Evolutionary conservation across 1,284 basidiomycete species (phyloP), one percentile per base, ranked within the genome.

Genomic region (Afroboletus lepidellus): DNA sequence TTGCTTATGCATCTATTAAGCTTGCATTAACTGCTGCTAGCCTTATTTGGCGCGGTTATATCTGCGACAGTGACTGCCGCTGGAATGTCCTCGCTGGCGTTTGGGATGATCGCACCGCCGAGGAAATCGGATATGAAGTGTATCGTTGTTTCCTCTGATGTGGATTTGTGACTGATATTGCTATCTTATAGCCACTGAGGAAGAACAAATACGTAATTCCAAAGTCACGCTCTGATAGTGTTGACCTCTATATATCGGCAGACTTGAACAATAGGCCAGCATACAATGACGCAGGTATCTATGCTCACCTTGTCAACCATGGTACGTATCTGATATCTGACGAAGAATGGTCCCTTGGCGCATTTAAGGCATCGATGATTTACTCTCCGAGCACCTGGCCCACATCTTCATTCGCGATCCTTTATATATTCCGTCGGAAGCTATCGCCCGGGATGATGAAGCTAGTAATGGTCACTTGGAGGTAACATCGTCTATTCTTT

Each of bases 401-500:
- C 96, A 99, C 71, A 75, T 99, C 41, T 99, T 98, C 74, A 98
- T 99, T 67, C 92, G 97, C 9, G 97, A 99, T 67, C 97, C 97
- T 32, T 77, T 99, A 41, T 95, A 98, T 32, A 80, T 98, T 50
- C 99, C 98, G 67, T 90, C 88, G 37, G 97, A 99, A 73, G 93
- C 88, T 12, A 85, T 99, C 52, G 80, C 97, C 61, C 94, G 96
- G 71, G 92, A 98, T 69, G 94, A 99, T 68, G 73, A 76, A 37
- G 76, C 76, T 24, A 94, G 90, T 55, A 94, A 84, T 60, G 97
- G 99, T 66, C 97, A 99, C 69, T 99, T 99, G 63, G 97, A 99
- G 79, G 91, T 91, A n/a, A n/a, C n/a, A n/a, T n/a, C n/a, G n/a
- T n/a, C n/a, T n/a, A n/a, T n/a, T n/a, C n/a, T n/a, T n/a, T n/a